These are phyloP conservation scores for Alternaria arborescens DNA, from an alignment of 2,329 filamentous ascomycete species.

Conservation along the genomic window DNA sequence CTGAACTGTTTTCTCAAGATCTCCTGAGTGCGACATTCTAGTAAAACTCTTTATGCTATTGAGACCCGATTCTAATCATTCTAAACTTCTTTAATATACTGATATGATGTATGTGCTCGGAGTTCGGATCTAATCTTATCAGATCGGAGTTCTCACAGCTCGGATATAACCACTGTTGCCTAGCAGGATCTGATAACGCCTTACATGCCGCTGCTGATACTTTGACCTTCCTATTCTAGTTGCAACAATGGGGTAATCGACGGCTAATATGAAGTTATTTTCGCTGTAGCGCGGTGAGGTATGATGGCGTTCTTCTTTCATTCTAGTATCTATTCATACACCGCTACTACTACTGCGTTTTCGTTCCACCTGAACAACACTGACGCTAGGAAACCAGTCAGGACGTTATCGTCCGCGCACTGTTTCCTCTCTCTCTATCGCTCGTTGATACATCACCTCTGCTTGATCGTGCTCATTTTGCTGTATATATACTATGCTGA, in stretches of 20 bases:
- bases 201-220: background rate
- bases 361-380: background rate
- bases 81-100: too few relatives aligned
- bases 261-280: background rate
- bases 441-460: too few relatives aligned
- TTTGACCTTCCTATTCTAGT: background rate
- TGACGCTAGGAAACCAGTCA: background rate
- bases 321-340: background rate
- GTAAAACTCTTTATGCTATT: too few relatives aligned
- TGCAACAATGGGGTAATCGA: background rate
- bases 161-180: background rate
- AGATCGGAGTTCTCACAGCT: too few relatives aligned
- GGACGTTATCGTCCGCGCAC: background rate
- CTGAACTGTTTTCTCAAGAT: too few relatives aligned
- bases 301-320: background rate
- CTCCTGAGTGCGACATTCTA: too few relatives aligned
- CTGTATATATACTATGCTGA: too few relatives aligned
- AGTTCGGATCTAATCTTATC: too few relatives aligned
- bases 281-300: background rate
- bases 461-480: too few relatives aligned
- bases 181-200: conserved; percentile 3
- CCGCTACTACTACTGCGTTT: background rate
- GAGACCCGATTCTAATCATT: too few relatives aligned
- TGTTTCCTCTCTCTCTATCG: too few relatives aligned
- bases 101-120: too few relatives aligned